Evolutionary conservation across 2,329 filamentous ascomycete genomes (phyloP), one percentile per base, ranked within the genome.

Genomic region (Exophiala bonariae): DNA sequence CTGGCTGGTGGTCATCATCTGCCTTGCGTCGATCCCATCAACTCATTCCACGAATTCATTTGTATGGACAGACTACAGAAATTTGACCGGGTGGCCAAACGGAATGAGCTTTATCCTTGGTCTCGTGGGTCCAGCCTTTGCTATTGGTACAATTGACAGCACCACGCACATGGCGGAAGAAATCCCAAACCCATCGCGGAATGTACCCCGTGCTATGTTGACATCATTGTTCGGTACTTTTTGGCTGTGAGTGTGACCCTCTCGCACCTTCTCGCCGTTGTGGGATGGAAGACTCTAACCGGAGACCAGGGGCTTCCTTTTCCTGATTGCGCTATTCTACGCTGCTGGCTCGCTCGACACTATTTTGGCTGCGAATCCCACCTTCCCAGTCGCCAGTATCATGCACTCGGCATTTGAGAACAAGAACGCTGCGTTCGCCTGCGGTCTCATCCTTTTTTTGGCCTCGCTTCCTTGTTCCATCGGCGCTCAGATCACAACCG

Each of bases 91-190:
- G 14, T 67, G 64, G 43, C 51, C 58, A 2, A 69, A 79, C 36
- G 81, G 81, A 10, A 78, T 86, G 11, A 81, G 81, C 2, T 86
- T 86, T 54, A 66, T 84, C 23, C 68, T 78, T 1, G 82, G 83
- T n/a, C 82, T 86, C 61, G 70, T 86, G 18, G 87, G 88, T 58
- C 84, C 83, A 11, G 83, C 84, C 2, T 88, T 80, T 61, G 78
- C 80, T 37, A 79, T 87, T 13, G 85, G 83, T 6, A 79, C 80
- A 1, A 79, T 82, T 0, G 85, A 87, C 59, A 79, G 79, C 38
- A 78, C 81, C 1, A 79, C 79, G 28, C 81, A 57, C 41, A 87
- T 81, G 61, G 79, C 80, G 34, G 79, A 87, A 16, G 85, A 83
- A 9, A 79, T 80, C 1, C 79, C 82, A 0, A 83, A 87, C 59